A percentile compares a stretch with the other conserved stretches of the same genome.
These are phyloP conservation scores for Fusarium sp. DNA, from an alignment of 2,329 filamentous ascomycete genomes.

Conservation along the genomic window DNA sequence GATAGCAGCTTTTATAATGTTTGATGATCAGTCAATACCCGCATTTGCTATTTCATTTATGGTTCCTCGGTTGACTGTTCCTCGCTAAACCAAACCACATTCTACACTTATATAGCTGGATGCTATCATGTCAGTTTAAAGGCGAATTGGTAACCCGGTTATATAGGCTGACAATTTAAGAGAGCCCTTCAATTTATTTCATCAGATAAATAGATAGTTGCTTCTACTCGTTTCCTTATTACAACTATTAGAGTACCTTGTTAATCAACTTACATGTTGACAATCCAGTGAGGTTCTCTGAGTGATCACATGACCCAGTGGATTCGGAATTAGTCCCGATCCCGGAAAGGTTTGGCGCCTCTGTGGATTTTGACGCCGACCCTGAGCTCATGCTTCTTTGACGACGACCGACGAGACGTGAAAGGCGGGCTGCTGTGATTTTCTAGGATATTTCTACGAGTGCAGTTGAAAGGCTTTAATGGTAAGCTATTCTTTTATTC, in stretches of 20 bases:
- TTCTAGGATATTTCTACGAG: not conserved
- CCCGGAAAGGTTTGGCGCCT: slow-evolving; percentile 24
- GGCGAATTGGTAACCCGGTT: not conserved
- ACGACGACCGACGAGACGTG: slow-evolving; percentile 27
- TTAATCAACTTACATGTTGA: too few relatives aligned
- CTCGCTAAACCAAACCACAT: not conserved
- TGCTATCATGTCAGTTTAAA: not conserved
- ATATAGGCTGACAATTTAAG: not conserved
- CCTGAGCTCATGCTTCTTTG: slow-evolving; percentile 25
- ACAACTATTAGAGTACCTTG: too few relatives aligned
- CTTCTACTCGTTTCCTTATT: not conserved
- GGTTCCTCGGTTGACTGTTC: not conserved
- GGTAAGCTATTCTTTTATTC: not conserved
- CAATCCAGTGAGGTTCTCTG: too few relatives aligned
- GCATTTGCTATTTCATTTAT: not conserved
- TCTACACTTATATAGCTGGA: not conserved
- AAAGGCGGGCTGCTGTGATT: slow-evolving; percentile 30
- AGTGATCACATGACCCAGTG: slow-evolving; percentile 12
- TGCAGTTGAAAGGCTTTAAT: slow-evolving; percentile 3
- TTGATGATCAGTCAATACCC: not conserved
- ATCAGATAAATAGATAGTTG: not conserved
- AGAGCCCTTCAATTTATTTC: not conserved
- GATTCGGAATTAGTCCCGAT: not conserved
- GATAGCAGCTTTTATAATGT: not conserved
- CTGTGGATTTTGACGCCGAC: slow-evolving; percentile 33